A percentile compares a stretch with the other conserved stretches of the same genome.
These are phyloP conservation scores for Protomyces macrosporus DNA, from an alignment of 1,139 yeast species.

Conservation along the genomic window DNA sequence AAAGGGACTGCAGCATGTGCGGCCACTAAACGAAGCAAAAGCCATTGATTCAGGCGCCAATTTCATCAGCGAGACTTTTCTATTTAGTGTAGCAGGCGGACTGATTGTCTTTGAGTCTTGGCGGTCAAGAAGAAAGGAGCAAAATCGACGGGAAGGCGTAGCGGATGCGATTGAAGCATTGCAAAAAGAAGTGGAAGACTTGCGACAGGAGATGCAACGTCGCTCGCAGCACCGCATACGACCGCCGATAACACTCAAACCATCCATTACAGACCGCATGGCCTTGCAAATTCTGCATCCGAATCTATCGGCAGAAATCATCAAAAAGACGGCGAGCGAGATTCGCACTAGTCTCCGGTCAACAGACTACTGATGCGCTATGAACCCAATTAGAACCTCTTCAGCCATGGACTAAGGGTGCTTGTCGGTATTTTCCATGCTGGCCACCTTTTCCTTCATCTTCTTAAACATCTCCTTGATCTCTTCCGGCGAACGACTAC, in stretches of 20 bases:
- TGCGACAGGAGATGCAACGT: not conserved
- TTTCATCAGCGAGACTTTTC: slow-evolving; percentile 68
- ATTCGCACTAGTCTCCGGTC: slow-evolving; percentile 6
- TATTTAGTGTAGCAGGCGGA: slow-evolving; percentile 73
- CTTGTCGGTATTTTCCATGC: slow-evolving; percentile 25
- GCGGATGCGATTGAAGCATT: slow-evolving; percentile 23
- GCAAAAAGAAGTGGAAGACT: slow-evolving; percentile 18
- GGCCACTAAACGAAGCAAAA: slow-evolving; percentile 77
- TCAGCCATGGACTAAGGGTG: not conserved
- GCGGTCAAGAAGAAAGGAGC: slow-evolving; percentile 62
- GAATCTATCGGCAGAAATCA: not conserved
- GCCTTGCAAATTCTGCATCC: slow-evolving; percentile 2
- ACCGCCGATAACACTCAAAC: not conserved
- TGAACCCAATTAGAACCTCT: not conserved
- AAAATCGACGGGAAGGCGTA: slow-evolving; percentile 18
- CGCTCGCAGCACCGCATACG: not conserved
- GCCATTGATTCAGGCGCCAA: slow-evolving; percentile 84
- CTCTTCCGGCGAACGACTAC: slow-evolving; percentile 17
- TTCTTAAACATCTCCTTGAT: slow-evolving; percentile 1
- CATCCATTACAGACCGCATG: not conserved
- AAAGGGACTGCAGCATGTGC: slow-evolving; percentile 42
- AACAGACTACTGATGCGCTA: slow-evolving; percentile 3
- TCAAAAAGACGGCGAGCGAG: slow-evolving; percentile 1
- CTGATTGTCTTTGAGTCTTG: slow-evolving; percentile 68
- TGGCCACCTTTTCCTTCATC: slow-evolving; percentile 21